phyloP scores from a whole-genome alignment of 305 asterid genomes.

The Rubia occidens region DNA sequence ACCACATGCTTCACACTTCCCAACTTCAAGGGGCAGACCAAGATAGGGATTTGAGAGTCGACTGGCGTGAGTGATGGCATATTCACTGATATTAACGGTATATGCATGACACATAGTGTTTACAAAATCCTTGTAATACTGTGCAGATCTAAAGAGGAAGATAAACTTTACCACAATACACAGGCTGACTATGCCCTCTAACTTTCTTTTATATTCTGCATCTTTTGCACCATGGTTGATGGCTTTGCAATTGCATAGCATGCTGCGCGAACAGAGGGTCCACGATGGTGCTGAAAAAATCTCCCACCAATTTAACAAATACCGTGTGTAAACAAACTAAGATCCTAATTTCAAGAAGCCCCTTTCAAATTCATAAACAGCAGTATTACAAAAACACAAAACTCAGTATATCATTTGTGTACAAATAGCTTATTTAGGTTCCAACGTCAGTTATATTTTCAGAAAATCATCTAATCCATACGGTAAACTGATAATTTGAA shows the following conservation, averaged over 20 bases:
- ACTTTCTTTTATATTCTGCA: constrained; percentile 82
- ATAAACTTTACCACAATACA: constrained; percentile 70
- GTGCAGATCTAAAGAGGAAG: constrained; percentile 10
- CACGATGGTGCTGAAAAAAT: constrained; percentile 84
- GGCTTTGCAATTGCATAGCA: constrained; percentile 97
- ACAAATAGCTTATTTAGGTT: no score
- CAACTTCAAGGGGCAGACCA: constrained; percentile 86
- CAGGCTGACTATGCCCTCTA: constrained; percentile 96
- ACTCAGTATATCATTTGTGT: no score
- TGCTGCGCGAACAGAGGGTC: constrained; percentile 85
- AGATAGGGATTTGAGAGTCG: constrained; percentile 89
- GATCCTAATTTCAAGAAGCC: no score
- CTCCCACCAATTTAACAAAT: constrained; percentile 97
- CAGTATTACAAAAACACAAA: no score
- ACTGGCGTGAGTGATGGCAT: constrained; percentile 81
- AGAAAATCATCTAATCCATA: no score
- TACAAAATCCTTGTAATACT: background rate
- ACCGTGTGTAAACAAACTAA: no score
- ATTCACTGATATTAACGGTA: constrained; percentile 35
- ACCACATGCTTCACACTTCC: constrained; percentile 95
- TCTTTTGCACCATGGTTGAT: constrained; percentile 89
- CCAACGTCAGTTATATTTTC: no score
- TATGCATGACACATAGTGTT: background rate
- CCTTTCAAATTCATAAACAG: no score
- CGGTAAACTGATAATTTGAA: no score